phyloP scores from a whole-genome alignment of 257 asterid genomes.

The Agastache rugosa region DNA sequence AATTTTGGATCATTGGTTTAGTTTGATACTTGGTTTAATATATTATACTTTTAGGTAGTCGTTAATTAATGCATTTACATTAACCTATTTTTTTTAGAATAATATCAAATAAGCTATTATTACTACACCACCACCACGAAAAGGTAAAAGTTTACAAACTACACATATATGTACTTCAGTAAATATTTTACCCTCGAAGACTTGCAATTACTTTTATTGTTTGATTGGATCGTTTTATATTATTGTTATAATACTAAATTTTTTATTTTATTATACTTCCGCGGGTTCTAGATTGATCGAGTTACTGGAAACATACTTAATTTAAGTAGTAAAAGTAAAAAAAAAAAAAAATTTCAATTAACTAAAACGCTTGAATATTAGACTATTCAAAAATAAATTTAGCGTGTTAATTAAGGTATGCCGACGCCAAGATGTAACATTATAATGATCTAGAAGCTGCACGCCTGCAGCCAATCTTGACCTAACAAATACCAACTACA shows the following conservation, averaged over 20 bases:
- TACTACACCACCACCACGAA: no score
- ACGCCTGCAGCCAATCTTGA: constrained; percentile 17
- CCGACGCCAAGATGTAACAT: background rate
- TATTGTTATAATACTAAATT: no score
- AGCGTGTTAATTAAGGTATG: background rate
- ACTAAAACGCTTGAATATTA: background rate
- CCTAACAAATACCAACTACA: constrained; percentile 16
- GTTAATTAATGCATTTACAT: no score
- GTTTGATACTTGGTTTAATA: background rate
- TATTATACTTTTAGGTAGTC: no score
- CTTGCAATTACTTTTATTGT: no score
- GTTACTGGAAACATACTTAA: background rate
- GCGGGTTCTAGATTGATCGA: background rate
- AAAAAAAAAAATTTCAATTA: background rate
- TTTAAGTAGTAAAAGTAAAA: no score
- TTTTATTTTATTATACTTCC: background rate
- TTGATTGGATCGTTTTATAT: no score
- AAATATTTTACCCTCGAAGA: no score
- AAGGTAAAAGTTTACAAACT: no score
- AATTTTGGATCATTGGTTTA: background rate
- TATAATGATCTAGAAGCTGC: background rate
- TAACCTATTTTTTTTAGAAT: no score
- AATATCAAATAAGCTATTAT: no score
- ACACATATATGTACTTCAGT: no score
- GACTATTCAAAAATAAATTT: background rate